Base-by-base conservation (phyloP, 2,329 filamentous ascomycete genomes). In the Diplocarpon rosae region DNA sequence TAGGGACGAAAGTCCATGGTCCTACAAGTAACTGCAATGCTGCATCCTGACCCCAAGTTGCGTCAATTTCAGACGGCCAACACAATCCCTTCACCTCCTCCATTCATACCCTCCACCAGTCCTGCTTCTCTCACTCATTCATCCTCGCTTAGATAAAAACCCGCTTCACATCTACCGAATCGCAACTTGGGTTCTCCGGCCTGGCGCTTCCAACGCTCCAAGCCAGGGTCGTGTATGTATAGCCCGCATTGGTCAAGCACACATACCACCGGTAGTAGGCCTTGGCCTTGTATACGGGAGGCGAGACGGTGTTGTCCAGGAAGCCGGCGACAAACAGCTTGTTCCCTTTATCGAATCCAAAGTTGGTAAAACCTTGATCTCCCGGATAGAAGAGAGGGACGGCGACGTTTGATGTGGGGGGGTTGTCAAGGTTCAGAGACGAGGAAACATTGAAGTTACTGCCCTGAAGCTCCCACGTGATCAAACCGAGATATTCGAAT, bases 101-200 rank as follows among this genome's bases (percentile, higher is more conserved):
- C 14, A 5, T 15, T 15, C 9, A 5, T 5, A 5, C 15, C 20
- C 7, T n/a, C 14, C n/a, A 13, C n/a, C n/a, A n/a, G n/a, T n/a
- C n/a, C n/a, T 32, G 8, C 14, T n/a, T n/a, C 10, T 32, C 15
- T 8, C 2, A 2, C n/a, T 24, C 14, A 17, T 28, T n/a, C n/a
- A 7, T 37, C 16, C 1, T n/a, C n/a, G 11, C 39, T 45, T 34
- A 48, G 32, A 41, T 37, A 17, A 45, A 48, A 1, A 48, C 46
- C 47, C 66, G 62, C 50, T 61, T 59, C 7, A 72, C 66, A 39
- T 62, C 56, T 9, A 70, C 66, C 42, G 62, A 63, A 14, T 60
- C 53, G 56, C 69, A 72, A 33, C 57, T 66, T 9, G 68, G 67
- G 52, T 70, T 70, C 55, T 71, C 59, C 5, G 68, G 66, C 47